Percentiles rank a stretch among this genome's conserved stretches.
Evolutionary conservation across 208 protist genomes (phyloP).

Genomic region (Acanthamoeba healyi): DNA sequence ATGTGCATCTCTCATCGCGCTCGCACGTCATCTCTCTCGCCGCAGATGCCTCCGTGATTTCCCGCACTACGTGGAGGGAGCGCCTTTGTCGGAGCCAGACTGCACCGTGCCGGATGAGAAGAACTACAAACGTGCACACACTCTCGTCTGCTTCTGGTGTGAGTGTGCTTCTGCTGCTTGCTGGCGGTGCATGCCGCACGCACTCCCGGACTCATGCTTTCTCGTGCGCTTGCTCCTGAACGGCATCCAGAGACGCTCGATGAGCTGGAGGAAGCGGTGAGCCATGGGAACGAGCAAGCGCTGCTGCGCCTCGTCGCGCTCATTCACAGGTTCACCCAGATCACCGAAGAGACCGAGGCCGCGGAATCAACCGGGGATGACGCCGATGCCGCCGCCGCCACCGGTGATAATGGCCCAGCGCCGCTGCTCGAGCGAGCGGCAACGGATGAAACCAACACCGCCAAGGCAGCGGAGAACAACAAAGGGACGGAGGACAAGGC

Average conservation of each 20-base stretch:
- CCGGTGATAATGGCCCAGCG: not conserved
- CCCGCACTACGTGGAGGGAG: not conserved
- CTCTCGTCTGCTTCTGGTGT: not conserved
- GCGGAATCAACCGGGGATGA: not conserved
- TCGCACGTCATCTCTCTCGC: not conserved
- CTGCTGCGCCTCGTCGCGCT: constrained; percentile 21
- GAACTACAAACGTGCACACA: not conserved
- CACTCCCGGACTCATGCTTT: too few relatives aligned
- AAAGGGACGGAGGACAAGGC: not conserved
- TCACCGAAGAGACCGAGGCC: not conserved
- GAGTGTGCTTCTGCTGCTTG: too few relatives aligned
- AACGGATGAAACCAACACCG: not conserved
- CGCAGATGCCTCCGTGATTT: constrained; percentile 24
- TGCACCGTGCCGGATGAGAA: constrained; percentile 7
- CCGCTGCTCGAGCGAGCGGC: not conserved
- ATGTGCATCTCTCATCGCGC: too few relatives aligned
- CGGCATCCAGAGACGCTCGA: constrained; percentile 30
- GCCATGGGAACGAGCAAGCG: constrained; percentile 1
- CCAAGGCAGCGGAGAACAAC: not conserved
- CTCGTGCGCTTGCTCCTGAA: too few relatives aligned
- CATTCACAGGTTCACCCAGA: not conserved
- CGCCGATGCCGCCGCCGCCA: not conserved
- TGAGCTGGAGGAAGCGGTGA: not conserved
- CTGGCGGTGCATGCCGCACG: too few relatives aligned
- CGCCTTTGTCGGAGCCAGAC: not conserved